Evolutionary conservation across 75 land plant species (phyloP).

Genomic region (Pinus albicaulis): DNA sequence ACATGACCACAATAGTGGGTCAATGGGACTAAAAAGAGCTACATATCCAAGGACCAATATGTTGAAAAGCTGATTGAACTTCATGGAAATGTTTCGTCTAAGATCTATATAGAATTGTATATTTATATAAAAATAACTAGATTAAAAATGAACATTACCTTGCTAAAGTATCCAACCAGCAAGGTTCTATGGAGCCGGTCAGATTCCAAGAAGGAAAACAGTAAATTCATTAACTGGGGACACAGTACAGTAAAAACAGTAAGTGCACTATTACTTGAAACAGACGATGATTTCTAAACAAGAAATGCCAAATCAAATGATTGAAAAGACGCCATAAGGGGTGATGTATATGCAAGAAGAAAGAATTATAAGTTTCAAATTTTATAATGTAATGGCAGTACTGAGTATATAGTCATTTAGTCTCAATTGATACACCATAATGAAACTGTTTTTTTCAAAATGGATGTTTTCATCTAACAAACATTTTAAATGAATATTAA

Average conservation of each 20-base stretch:
- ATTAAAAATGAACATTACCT: slow-evolving; percentile 40
- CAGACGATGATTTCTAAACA: too few relatives aligned
- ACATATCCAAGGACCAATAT: neutral
- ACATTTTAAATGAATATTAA: neutral
- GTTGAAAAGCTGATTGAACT: neutral
- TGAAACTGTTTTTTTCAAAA: too few relatives aligned
- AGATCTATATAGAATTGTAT: neutral
- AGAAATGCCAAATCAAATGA: too few relatives aligned
- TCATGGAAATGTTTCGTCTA: neutral
- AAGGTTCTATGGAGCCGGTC: slow-evolving; percentile 68
- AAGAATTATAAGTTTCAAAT: too few relatives aligned
- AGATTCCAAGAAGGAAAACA: slow-evolving; percentile 95
- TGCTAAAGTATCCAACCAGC: slow-evolving; percentile 95
- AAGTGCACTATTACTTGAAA: too few relatives aligned
- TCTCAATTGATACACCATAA: too few relatives aligned
- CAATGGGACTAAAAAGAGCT: neutral
- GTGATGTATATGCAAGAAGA: too few relatives aligned
- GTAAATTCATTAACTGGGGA: slow-evolving; percentile 71
- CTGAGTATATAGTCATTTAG: too few relatives aligned
- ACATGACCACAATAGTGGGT: neutral
- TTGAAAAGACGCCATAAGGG: too few relatives aligned
- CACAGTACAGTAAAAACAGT: slow-evolving; percentile 3
- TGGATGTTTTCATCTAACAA: neutral
- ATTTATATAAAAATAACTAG: too few relatives aligned
- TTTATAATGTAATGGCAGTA: too few relatives aligned